Evolutionary conservation across 257 asterid genomes (phyloP).

Genomic region (Solanum peruvianum): DNA sequence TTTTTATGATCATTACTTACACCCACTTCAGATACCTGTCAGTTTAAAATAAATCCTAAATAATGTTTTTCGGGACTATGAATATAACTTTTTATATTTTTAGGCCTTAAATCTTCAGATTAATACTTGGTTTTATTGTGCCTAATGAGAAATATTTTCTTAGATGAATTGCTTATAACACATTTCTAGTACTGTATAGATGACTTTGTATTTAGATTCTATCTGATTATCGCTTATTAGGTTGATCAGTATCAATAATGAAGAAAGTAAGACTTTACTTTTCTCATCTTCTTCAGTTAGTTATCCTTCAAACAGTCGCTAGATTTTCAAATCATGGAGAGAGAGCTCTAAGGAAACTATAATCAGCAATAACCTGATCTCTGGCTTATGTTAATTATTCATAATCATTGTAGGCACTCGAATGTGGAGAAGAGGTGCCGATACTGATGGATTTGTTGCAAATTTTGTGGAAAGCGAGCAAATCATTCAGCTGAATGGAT

Average conservation of each 20-base stretch:
- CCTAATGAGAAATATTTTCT: neutral
- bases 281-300: neutral
- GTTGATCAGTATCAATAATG: neutral
- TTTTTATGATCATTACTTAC: neutral
- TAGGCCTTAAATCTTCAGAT: neutral
- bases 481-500: slow-evolving; percentile 58
- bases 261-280: neutral
- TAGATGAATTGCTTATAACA: neutral
- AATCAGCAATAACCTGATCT: neutral
- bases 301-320: neutral
- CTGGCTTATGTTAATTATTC: neutral
- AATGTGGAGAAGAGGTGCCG: slow-evolving; percentile 99
- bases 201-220: neutral
- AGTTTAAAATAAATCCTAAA: neutral
- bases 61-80: neutral
- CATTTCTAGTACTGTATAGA: neutral
- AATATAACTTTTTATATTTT: neutral
- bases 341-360: neutral
- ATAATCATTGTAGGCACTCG: slow-evolving; percentile 45
- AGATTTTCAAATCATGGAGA: neutral
- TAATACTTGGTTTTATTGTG: neutral
- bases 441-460: slow-evolving; percentile 93
- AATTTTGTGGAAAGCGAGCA: slow-evolving; percentile 96
- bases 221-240: neutral
- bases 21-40: neutral